phyloP scores from a whole-genome alignment of 257 asterid genomes.

The Ilex aquifolium region DNA sequence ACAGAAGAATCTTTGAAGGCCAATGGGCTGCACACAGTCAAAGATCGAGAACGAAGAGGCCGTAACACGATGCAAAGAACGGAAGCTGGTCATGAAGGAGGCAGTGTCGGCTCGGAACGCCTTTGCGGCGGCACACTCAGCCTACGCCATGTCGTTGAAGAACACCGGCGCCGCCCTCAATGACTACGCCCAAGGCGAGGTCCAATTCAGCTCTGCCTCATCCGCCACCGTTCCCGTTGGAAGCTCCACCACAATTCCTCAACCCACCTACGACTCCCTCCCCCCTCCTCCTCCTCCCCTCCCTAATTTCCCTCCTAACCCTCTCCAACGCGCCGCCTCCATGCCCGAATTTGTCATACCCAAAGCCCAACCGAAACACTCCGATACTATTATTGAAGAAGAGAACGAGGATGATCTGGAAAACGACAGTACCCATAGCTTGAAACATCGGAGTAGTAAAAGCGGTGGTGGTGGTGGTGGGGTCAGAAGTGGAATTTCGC shows the following conservation, averaged over 20 bases:
- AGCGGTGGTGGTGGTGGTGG: conserved; percentile 36
- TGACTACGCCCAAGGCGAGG: conserved; percentile 88
- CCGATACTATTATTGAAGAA: conserved; percentile 66
- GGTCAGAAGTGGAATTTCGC: conserved; percentile 33
- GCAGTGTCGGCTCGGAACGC: conserved; percentile 82
- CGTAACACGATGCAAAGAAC: conserved; percentile 84
- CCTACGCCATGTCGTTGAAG: conserved; percentile 74
- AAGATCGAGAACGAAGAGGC: conserved; percentile 93
- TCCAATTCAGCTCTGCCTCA: conserved; percentile 28
- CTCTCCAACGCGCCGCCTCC: conserved; percentile 77
- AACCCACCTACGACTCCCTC: conserved; percentile 44
- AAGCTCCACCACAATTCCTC: conserved; percentile 26
- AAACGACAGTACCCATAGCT: conserved; percentile 39
- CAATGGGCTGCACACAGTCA: conserved; percentile 88
- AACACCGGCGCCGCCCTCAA: conserved; percentile 95
- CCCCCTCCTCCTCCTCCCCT: conserved; percentile 78
- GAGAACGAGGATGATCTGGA: conserved; percentile 69
- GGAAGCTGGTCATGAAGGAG: conserved; percentile 69
- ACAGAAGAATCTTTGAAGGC: neutral
- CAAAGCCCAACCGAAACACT: conserved; percentile 29
- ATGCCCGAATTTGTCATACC: conserved; percentile 75
- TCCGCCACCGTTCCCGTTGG: conserved; percentile 16
- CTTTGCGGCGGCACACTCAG: conserved; percentile 90
- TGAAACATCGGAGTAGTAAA: conserved; percentile 50
- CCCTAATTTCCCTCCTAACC: conserved; percentile 30